These are phyloP conservation scores for Solanum pennellii DNA, from an alignment of 257 asterid species.

Conservation along the genomic window DNA sequence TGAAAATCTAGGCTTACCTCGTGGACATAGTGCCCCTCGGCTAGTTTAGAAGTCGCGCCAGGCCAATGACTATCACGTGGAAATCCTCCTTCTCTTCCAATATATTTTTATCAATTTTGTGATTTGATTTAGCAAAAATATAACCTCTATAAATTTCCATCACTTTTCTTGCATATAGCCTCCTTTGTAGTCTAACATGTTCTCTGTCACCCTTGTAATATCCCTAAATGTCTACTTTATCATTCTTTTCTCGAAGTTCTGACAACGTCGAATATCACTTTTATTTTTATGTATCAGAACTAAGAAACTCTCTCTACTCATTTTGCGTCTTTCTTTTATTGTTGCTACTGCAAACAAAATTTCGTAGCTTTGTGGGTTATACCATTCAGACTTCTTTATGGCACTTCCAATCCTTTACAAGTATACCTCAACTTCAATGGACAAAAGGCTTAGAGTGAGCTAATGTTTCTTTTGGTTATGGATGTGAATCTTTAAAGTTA, in stretches of 20 bases:
- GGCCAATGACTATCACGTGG: background rate
- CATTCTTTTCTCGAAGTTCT: background rate
- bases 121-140: background rate
- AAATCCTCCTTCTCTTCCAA: background rate
- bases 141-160: background rate
- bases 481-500: background rate
- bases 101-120: background rate
- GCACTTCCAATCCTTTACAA: background rate
- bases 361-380: background rate
- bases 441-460: background rate
- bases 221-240: background rate
- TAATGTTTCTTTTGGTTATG: background rate
- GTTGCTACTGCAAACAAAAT: background rate
- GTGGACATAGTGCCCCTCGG: background rate
- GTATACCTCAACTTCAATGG: background rate
- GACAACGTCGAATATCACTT: background rate
- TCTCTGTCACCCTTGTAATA: background rate
- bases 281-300: background rate
- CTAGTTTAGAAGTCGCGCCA: background rate
- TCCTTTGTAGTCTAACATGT: background rate
- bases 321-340: background rate
- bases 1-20: background rate
- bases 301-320: background rate
- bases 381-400: background rate
- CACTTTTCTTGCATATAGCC: background rate